Evolutionary conservation across 371 early-diverging fungal species (phyloP), one percentile per base, ranked within the genome.

Genomic region (Zychaea mexicana): DNA sequence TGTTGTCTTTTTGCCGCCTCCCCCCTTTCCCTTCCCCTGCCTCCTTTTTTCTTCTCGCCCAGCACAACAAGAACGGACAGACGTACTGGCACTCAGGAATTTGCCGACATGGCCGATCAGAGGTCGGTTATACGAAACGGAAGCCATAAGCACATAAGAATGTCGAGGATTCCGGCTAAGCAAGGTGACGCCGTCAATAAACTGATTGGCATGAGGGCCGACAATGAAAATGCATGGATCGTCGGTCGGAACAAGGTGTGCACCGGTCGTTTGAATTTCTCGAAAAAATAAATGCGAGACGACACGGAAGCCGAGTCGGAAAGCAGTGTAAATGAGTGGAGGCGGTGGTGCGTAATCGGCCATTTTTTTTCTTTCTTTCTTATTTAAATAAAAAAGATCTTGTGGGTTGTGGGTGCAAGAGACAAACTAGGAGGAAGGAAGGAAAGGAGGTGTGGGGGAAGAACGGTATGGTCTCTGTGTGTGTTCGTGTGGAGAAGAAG

Each of bases 181-280:
- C 27, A 95, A 79, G 32, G 96, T 86, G 12, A 96, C 64, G 5
- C 97, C 96, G 70, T 98, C 98, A 10, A 97, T 88, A 77, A 98
- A 97, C 85, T 92, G 98, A 80, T 97, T 97, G 33, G 94, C 93
- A 84, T 97, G 98, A 17, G 98, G 97, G 1, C 95, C 98, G 2
- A 90, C 94, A 36, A 95, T 94, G 74, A 98, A 98, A 55, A 98
- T 92, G 52, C 96, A 91, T 3, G 96, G 96, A 0, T 95, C 96
- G 21, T 83, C 76, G 46, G 68, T 63, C 4, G 98, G 98, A 33
- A 98, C 89, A 63, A 87, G 80, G 72, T 97, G 94, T 27, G 86
- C 74, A 62, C 96, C 96, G 24, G 96, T 87, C 6, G 87, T 83
- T 61, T 87, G 87, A 58, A 98, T 89, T 72, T 97, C 96, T 15